Base-by-base conservation (phyloP, 2,329 filamentous ascomycete species). In the Ceratocystiopsis sp. region DNA sequence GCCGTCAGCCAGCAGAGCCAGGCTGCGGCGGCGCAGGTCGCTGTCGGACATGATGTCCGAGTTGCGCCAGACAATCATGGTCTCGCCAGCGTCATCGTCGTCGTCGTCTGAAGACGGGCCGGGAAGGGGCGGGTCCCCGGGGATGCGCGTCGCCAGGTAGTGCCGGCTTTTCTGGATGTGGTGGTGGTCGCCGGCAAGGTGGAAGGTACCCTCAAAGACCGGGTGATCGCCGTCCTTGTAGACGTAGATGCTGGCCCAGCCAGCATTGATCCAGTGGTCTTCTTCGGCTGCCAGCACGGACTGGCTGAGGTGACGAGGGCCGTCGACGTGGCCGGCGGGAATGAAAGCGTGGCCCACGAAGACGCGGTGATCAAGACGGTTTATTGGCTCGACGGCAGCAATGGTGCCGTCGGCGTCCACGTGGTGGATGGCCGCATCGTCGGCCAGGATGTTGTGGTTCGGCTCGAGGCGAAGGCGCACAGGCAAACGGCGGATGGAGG, bases 31-130 rank as follows among this genome's bases (percentile, higher is more conserved):
- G 4, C 16, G 11, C 10, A 33, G 55, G 48, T 53, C 41, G 13
- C 35, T 36, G 13, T 57, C 53, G 16, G 58, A 53, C 32, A 64
- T 58, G 54, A 95, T 75, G 58, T 98, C 91, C 25, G 86, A 93
- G 56, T 96, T 87, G 50, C 87, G 75, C 71, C 84, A 96, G 1
- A 95, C 71, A 34, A 95, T 69, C 87, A 98, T 91, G 55, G 75
- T 80, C 48, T 93, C 83, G 32, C 78, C 71, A 5, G 56, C 54
- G 32, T 33, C 32, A 9, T 33, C 32, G 25, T 4, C 25, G 25
- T 19, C 8, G 55, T 75, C 80, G 47, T 93, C 83, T 25, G 78
- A 71, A 5, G 57, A 54, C 17, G 64, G 67, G 38, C 64, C 60
- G 14, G 71, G 62, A 9, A 84, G 58, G 21, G 71, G 64, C 2